These are phyloP conservation scores for Cadophora luteo-olivacea DNA, from an alignment of 2,329 filamentous ascomycete species.

Conservation along the genomic window DNA sequence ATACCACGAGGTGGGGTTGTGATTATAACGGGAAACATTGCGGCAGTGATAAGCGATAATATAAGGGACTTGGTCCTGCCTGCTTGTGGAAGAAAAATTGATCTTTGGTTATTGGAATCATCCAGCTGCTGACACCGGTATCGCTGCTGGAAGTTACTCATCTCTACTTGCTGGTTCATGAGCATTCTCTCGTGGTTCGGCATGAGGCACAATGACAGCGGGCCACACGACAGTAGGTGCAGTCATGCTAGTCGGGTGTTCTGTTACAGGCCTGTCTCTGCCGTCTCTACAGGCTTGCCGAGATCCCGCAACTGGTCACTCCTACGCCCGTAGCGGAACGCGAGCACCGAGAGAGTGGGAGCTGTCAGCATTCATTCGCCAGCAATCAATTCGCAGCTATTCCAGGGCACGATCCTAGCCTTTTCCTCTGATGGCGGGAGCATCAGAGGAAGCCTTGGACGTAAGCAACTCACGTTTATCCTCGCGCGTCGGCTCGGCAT, in stretches of 20 bases:
- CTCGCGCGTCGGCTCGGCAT: background rate
- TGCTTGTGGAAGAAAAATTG: background rate
- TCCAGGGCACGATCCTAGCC: background rate
- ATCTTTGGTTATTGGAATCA: background rate
- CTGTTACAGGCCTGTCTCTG: background rate
- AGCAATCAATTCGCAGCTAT: background rate
- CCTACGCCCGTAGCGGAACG: background rate
- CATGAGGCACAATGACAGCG: background rate
- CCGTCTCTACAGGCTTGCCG: background rate
- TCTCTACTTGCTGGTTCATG: conserved; percentile 3
- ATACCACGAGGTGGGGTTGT: background rate
- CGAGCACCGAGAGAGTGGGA: background rate
- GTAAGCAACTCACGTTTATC: background rate
- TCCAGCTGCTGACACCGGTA: background rate
- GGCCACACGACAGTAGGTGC: background rate
- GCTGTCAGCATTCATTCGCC: background rate
- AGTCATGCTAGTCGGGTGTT: background rate
- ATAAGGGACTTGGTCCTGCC: background rate
- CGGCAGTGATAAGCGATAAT: conserved; percentile 11
- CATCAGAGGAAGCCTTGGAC: background rate
- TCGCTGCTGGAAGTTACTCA: conserved; percentile 3
- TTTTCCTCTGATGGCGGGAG: background rate
- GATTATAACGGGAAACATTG: background rate
- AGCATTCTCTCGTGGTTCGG: conserved; percentile 3
- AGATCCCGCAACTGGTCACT: background rate